Evolutionary conservation across 768 basidiomycete species (phyloP).

Genomic region (Sporobolomyces phaffii): DNA sequence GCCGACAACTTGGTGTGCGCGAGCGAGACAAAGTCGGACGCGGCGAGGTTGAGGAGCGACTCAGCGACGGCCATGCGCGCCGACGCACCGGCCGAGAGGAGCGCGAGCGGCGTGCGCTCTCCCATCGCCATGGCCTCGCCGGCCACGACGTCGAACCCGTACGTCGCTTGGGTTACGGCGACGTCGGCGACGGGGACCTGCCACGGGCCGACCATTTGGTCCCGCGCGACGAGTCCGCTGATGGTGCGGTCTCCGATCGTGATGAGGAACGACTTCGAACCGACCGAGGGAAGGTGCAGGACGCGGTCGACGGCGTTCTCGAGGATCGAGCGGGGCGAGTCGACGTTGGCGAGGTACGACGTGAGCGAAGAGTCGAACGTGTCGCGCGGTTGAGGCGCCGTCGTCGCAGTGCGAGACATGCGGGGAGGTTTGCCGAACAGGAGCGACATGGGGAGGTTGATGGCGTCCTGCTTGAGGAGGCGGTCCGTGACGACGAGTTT

Average conservation of each 20-base stretch:
- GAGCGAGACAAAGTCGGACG: constrained; percentile 66
- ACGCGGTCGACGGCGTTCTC: constrained; percentile 67
- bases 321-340: constrained; percentile 49
- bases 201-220: constrained; percentile 99
- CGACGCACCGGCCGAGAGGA: constrained; percentile 79
- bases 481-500: constrained; percentile 84
- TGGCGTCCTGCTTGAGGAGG: constrained; percentile 68
- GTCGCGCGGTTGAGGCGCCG: constrained; percentile 49
- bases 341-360: constrained; percentile 53
- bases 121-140: constrained; percentile 99
- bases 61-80: constrained; percentile 96
- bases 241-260: constrained; percentile 94
- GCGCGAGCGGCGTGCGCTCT: constrained; percentile 86
- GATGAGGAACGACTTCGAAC: constrained; percentile 93
- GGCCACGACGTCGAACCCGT: constrained; percentile 73
- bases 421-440: constrained; percentile 94
- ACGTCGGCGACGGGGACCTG: constrained; percentile 97
- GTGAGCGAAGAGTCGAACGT: constrained; percentile 68
- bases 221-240: constrained; percentile 86
- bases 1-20: constrained; percentile 85
- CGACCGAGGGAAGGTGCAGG: constrained; percentile 83
- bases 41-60: constrained; percentile 81
- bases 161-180: constrained; percentile 87
- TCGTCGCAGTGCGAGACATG: constrained; percentile 69
- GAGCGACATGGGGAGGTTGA: constrained; percentile 85